Conservation (phyloP, 2,329 filamentous ascomycete species). For the Talaromyces sp. region DNA sequence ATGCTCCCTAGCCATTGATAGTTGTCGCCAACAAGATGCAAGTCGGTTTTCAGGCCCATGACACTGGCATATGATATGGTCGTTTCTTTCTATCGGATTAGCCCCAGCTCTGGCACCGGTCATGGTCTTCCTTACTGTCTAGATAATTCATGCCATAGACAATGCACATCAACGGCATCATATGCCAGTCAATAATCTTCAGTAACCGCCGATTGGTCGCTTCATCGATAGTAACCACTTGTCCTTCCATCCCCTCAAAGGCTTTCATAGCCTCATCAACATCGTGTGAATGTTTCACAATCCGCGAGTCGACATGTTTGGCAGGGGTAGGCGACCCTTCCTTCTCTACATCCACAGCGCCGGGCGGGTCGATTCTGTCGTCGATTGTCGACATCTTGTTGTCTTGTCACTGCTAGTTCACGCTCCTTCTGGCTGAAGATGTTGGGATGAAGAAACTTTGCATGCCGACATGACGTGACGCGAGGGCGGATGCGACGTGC, state of each 20-base stretch:
- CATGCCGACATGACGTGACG: neutral
- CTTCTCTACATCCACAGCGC: conserved; percentile 17
- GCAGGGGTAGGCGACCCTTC: neutral
- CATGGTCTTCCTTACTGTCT: conserved; percentile 33
- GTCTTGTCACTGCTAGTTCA: neutral
- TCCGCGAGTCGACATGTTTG: conserved; percentile 24
- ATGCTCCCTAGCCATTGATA: conserved; percentile 51
- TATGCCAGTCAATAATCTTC: conserved; percentile 57
- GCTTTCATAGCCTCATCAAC: conserved; percentile 58
- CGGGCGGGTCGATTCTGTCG: conserved; percentile 33
- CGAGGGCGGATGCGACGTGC: neutral
- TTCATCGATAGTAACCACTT: conserved; percentile 50
- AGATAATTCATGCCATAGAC: conserved; percentile 57
- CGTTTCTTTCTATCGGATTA: conserved; percentile 30
- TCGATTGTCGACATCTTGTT: conserved; percentile 26
- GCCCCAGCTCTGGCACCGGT: neutral
- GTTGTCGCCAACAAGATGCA: conserved; percentile 38
- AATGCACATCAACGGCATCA: conserved; percentile 56
- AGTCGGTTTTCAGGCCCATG: conserved; percentile 49
- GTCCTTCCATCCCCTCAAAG: conserved; percentile 44
- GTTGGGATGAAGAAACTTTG: neutral
- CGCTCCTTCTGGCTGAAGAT: neutral
- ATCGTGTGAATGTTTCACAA: conserved; percentile 52
- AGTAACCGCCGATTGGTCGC: conserved; percentile 55
- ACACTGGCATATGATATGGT: conserved; percentile 50